Evolutionary conservation across 257 asterid genomes (phyloP), one percentile per base, ranked within the genome.

Genomic region (Misopates orontium): DNA sequence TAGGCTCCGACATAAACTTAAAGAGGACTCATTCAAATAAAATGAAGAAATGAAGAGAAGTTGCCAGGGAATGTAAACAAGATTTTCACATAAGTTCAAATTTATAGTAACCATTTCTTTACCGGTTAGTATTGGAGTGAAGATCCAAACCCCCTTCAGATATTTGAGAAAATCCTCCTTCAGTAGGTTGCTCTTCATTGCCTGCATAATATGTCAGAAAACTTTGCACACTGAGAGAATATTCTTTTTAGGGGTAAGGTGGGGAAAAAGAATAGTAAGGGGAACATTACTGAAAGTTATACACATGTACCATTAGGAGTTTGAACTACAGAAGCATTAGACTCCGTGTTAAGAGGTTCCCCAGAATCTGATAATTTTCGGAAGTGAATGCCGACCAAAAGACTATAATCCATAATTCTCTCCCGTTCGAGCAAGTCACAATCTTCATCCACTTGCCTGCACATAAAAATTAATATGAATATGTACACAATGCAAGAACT

Each of bases 401-500:
- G 98, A 64, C 98, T 92, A 73, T 92, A 92, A 78, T 92, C 97
- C 98, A 92, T 92, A 25, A 92, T 87, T 56, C 96, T 84, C 79
- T 85, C 98, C 22, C 85, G 95, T 76, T 90, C 97, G 62, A 93
- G 98, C 74, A 93, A 93, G 19, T 93, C 98, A 66, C 94, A 84
- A 74, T 93, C 98, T 50, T 71, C 82, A 66, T 84, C 90, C 52
- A 22, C 60, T 66, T 53, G 62, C 44, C 62, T 53, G 51, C 71
- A 66, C 10, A 54, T 39, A 12, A 25, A 53, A 66, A 55, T 20
- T 48, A 11, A 15, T 7, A 55, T 17, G 12, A 52, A 20, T 18
- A 54, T 54, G 12, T 55, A 14, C 20, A 13, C 7, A 14, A 23
- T 55, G 60, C 40, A 50, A 50, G 18, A 55, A 12, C 40, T 2